Evolutionary conservation across 345 rosid species (phyloP), one percentile per base, ranked within the genome.

Genomic region (Eucalyptus rudis): DNA sequence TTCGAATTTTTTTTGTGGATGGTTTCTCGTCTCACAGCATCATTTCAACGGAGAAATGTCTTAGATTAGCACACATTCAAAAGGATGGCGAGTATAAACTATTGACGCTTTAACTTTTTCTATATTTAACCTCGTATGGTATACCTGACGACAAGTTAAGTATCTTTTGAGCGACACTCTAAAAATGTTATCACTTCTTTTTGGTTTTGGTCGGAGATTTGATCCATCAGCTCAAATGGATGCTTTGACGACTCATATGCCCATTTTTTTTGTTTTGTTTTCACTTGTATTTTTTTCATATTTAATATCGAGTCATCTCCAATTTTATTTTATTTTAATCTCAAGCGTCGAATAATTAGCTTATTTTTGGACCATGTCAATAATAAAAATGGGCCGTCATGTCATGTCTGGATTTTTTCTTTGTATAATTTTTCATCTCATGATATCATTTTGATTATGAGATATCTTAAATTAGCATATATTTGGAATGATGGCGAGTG

Each of bases 291-390:
- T 1, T 20, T 52, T 52, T 52, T 20, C 25, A 3, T 52, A 20
- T 1, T 52, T 20, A 52, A 52, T 52, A 52, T 52, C 4, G 1
- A 52, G 25, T 52, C 20, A 52, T 20, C 25, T 52, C 25, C 5
- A 52, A 19, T 52, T 52, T 49, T 20, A 19, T 52, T 20, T 19
- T 52, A 20, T 52, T 52, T 52, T 52, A 52, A 8, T 52, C 5
- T 52, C 58, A 20, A 52, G 10, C 10, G 1, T 52, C 0, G 5
- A 52, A 20, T 52, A 7, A 7, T 19, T 52, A 52, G 10, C 58
- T 52, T 52, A 3, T 52, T 52, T 52, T 52, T 20, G 0, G 0
- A 7, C 47, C 83, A 2, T 0, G 27, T 76, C 15, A 2, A 36
- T 68, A 33, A 36, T 17, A 4, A 33, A 68, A 17, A 33, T 1